Conservation (phyloP, 2,329 filamentous ascomycete species). For the Aspergillus pseudoterreus region DNA sequence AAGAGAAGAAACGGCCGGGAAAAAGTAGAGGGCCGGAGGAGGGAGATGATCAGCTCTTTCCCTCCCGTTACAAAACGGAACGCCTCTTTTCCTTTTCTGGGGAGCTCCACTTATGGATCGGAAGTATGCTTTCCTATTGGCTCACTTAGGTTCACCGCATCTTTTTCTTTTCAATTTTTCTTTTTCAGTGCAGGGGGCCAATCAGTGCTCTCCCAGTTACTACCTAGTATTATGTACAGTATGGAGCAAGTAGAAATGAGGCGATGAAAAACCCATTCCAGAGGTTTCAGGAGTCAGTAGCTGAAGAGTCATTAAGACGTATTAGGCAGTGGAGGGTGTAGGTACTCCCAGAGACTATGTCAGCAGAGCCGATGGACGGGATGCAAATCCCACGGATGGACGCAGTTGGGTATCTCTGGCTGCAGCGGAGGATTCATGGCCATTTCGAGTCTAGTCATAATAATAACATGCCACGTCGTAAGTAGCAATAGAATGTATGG, state of each 20-base stretch:
- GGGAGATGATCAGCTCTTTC: constrained; percentile 3
- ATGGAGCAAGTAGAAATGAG: background rate
- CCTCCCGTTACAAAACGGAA: constrained; percentile 14
- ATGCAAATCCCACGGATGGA: background rate
- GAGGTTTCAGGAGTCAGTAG: background rate
- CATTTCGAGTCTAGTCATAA: background rate
- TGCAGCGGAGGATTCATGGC: constrained; percentile 8
- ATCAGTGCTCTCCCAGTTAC: constrained; percentile 3
- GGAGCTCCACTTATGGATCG: constrained; percentile 18
- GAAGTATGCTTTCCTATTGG: constrained; percentile 22
- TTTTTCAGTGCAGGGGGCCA: constrained; percentile 5
- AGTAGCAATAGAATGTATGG: no score
- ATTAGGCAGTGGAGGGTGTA: background rate
- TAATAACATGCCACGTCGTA: background rate
- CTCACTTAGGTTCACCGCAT: constrained; percentile 30
- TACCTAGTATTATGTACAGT: background rate
- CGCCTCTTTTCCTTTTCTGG: constrained; percentile 6
- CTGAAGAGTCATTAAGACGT: background rate
- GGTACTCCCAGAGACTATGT: background rate
- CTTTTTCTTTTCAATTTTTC: constrained; percentile 16
- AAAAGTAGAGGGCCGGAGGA: constrained; percentile 14
- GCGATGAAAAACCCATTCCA: constrained; percentile 2
- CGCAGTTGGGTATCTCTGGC: constrained; percentile 16
- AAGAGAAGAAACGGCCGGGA: constrained; percentile 19
- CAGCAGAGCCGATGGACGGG: background rate